Percentiles rank a stretch among this genome's conserved stretches.
Evolutionary conservation across 495 filamentous ascomycete genomes (phyloP).

Genomic region (Podospora tetraspora): DNA sequence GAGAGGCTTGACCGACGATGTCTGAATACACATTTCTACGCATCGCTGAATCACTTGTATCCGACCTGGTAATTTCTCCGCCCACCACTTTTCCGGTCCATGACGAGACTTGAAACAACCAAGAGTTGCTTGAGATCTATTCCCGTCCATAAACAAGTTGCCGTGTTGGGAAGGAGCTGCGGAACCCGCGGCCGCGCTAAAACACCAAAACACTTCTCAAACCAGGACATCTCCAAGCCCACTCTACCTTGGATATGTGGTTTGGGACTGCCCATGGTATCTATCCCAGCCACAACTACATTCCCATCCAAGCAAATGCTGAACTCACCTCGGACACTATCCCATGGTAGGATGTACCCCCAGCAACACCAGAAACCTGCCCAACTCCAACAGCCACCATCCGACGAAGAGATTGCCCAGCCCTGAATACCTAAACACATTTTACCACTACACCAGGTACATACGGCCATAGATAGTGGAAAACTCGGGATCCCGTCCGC

Average conservation of each 20-base stretch:
- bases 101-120: background rate
- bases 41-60: background rate
- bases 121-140: background rate
- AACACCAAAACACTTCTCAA: background rate
- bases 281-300: background rate
- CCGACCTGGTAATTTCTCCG: background rate
- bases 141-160: background rate
- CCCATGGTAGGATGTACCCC: no score
- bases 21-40: background rate
- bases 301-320: background rate
- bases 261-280: no score
- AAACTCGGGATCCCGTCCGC: constrained; percentile 49
- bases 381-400: no score
- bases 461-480: constrained; percentile 28
- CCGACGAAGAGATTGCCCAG: no score
- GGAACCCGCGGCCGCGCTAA: background rate
- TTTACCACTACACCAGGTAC: background rate
- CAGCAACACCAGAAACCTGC: no score
- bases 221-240: background rate
- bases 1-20: background rate
- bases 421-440: no score
- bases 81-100: background rate
- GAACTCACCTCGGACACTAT: background rate
- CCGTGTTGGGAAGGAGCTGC: background rate
- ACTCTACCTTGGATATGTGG: background rate